Conservation (phyloP, 2,329 filamentous ascomycete species). For the Diaporthe citri region DNA sequence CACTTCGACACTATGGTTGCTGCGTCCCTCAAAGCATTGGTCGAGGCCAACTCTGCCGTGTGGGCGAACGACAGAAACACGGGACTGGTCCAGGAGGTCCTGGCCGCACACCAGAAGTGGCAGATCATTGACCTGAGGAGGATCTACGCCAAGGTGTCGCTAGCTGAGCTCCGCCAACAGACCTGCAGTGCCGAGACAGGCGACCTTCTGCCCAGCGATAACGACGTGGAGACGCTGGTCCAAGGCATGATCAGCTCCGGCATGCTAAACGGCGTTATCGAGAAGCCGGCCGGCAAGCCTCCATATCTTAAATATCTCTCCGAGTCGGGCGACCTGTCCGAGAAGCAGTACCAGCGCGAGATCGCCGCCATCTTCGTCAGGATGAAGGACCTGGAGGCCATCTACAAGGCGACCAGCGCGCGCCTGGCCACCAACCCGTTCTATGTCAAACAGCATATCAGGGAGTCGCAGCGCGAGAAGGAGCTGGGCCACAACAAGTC, state of each 20-base stretch:
- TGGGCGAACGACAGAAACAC: conserved; percentile 82
- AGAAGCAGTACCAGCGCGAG: conserved; percentile 63
- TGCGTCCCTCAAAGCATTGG: conserved; percentile 72
- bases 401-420: conserved; percentile 66
- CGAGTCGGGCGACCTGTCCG: conserved; percentile 58
- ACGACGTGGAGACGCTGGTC: conserved; percentile 61
- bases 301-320: conserved; percentile 66
- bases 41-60: conserved; percentile 61
- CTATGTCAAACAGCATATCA: conserved; percentile 62
- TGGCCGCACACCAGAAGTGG: conserved; percentile 79
- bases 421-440: conserved; percentile 68
- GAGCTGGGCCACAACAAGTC: conserved; percentile 50
- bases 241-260: conserved; percentile 67
- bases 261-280: conserved; percentile 66
- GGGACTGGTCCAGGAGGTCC: conserved; percentile 77
- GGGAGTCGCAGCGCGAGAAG: conserved; percentile 63
- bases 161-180: conserved; percentile 63
- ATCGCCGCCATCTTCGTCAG: conserved; percentile 56
- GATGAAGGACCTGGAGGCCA: conserved; percentile 59
- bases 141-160: conserved; percentile 74
- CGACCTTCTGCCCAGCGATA: conserved; percentile 54
- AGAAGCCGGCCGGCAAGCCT: conserved; percentile 56
- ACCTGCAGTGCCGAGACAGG: conserved; percentile 69
- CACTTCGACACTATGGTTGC: conserved; percentile 72
- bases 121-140: conserved; percentile 79